Conservation (phyloP, 306 rosid genomes). For the Castanea sativa region DNA sequence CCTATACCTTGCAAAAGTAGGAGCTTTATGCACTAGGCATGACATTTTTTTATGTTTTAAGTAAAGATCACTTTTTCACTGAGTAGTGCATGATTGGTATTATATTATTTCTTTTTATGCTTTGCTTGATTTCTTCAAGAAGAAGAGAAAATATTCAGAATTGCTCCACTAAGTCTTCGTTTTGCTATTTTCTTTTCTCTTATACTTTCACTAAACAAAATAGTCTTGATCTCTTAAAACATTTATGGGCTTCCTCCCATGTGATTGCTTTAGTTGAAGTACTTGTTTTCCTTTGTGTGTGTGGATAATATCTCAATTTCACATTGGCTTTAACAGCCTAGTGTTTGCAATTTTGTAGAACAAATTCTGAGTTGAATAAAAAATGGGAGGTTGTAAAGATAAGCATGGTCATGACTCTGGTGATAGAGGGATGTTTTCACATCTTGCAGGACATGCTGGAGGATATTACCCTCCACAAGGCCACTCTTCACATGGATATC, state of each 20-base stretch:
- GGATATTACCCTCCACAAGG: conserved; percentile 38
- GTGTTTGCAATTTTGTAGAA: background rate
- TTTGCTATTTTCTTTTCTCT: background rate
- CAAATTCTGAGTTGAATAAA: conserved; percentile 20
- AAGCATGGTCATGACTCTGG: conserved; percentile 25
- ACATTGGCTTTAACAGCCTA: background rate
- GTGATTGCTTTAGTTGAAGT: background rate
- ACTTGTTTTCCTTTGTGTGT: background rate
- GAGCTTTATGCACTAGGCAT: background rate
- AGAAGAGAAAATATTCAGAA: background rate
- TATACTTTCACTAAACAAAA: background rate
- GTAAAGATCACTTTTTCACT: background rate
- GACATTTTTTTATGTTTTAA: background rate
- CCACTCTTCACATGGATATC: conserved; percentile 15
- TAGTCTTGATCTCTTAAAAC: background rate
- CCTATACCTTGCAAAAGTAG: no score
- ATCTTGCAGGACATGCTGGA: conserved; percentile 27
- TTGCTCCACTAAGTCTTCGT: background rate
- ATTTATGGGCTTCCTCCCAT: background rate
- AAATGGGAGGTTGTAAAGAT: conserved; percentile 30
- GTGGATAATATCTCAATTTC: background rate
- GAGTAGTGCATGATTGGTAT: background rate
- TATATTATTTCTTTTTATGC: background rate
- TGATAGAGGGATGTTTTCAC: conserved; percentile 41
- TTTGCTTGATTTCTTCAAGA: background rate